Evolutionary conservation across 208 protist genomes (phyloP), one percentile per base, ranked within the genome.

Genomic region (Angomonas desouzai): DNA sequence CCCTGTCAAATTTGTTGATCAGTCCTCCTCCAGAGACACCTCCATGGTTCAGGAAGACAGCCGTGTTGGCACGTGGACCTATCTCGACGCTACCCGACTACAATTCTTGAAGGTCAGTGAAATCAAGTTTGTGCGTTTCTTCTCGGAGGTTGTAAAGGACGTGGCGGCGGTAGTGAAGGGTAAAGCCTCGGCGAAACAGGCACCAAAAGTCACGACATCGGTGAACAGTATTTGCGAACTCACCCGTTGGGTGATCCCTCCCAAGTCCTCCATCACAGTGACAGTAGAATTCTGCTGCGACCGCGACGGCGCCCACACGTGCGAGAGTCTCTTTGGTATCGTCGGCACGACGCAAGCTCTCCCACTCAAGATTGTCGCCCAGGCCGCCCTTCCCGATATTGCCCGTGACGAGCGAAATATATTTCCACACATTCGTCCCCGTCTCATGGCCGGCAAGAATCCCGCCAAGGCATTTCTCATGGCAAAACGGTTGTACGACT

Each of bases 401-500:
- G 70, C 61, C 45, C 81, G 86, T 9, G 92, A 97, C 61, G 76
- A 87, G 10, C 85, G 84, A 29, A 78, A 67, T 55, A 89, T 98
- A 62, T 98, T 98, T 69, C 63, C 79, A 1, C 38, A 74, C 20
- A 74, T 74, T 10, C 76, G 69, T 48, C 27, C 73, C 25, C 84
- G 82, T 1, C 27, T 38, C 29, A 55, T 59, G 27, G 49, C 57
- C 13, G 70, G 75, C 18, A 62, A 60, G 38, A 68, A 66, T 33
- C 28, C 74, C 20, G 69, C 85, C n/a, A 87, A 86, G 55, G 82
- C 84, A 20, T 94, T 85, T 74, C 13, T 92, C 30, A 57, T 65
- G 16, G 76, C 77, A 11, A 88, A 83, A 69, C 72, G 81, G 13
- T 29, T 78, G 0, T 98, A 97, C 71, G 93, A 98, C 65, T 98